phyloP scores from a whole-genome alignment of 805 yeast genomes.

The Cyberlindnera saturnus region DNA sequence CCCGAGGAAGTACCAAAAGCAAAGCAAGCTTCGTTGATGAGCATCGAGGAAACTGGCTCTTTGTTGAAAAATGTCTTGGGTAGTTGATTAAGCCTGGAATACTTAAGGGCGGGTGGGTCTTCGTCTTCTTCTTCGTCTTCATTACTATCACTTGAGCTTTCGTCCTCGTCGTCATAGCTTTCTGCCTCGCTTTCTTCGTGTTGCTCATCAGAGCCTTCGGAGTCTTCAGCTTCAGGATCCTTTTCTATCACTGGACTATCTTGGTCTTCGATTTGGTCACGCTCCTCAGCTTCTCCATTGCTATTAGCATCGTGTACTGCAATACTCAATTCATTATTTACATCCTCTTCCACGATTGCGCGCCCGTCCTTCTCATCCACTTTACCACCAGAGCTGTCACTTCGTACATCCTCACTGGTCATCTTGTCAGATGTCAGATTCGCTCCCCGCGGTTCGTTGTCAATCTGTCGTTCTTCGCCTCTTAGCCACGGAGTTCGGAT shows the following conservation, averaged over 20 bases:
- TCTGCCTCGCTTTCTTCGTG: not conserved
- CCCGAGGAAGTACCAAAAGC: conserved; percentile 92
- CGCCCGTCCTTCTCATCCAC: not conserved
- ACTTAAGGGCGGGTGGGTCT: conserved; percentile 70
- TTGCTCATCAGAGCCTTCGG: conserved; percentile 1
- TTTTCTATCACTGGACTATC: not conserved
- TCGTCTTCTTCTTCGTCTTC: conserved; percentile 33
- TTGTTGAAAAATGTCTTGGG: conserved; percentile 65
- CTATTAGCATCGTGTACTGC: too few species aligned
- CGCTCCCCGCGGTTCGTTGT: not conserved
- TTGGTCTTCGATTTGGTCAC: not conserved
- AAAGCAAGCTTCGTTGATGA: conserved; percentile 52
- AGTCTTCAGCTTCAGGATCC: not conserved
- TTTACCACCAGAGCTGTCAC: not conserved
- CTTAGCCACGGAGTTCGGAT: not conserved
- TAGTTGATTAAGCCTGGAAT: conserved; percentile 59
- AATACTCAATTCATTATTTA: too few species aligned
- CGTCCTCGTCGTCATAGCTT: not conserved
- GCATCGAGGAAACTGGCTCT: conserved; percentile 74
- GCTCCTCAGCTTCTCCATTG: too few species aligned
- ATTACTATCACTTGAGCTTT: conserved; percentile 4
- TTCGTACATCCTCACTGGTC: not conserved
- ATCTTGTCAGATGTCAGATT: not conserved
- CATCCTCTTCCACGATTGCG: not conserved
- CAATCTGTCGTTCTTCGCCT: not conserved